Percentiles rank a stretch among this genome's conserved stretches.
Conservation (phyloP, 2,329 filamentous ascomycete genomes). For the Beauveria sp. region DNA sequence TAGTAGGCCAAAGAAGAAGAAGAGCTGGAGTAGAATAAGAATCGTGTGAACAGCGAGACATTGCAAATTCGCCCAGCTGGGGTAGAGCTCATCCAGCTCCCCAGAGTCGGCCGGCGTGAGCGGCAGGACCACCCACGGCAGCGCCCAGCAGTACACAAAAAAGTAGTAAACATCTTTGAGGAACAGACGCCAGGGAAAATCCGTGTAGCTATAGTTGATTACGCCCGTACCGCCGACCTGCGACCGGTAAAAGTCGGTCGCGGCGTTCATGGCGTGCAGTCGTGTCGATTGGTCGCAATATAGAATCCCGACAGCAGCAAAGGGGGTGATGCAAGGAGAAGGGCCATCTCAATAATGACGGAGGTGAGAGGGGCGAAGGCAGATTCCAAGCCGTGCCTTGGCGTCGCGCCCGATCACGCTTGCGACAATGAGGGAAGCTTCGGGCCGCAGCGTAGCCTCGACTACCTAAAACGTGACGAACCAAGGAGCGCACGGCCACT, state of each 20-base stretch:
- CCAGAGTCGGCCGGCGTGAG: slow-evolving; percentile 43
- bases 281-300: not conserved
- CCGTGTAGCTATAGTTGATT: slow-evolving; percentile 55
- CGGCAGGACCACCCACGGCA: slow-evolving; percentile 57
- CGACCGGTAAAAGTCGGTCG: slow-evolving; percentile 48
- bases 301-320: not conserved
- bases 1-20: slow-evolving; percentile 53
- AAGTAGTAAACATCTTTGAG: slow-evolving; percentile 48
- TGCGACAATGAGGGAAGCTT: not conserved
- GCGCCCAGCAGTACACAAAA: slow-evolving; percentile 44
- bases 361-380: not conserved
- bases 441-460: not conserved
- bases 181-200: slow-evolving; percentile 43
- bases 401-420: not conserved
- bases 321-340: not conserved
- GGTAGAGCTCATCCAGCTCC: slow-evolving; percentile 56
- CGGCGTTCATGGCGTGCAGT: slow-evolving; percentile 19
- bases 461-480: not conserved
- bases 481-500: not conserved
- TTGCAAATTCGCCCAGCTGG: slow-evolving; percentile 47
- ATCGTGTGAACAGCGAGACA: slow-evolving; percentile 50
- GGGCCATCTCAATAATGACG: not conserved
- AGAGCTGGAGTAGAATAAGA: slow-evolving; percentile 50
- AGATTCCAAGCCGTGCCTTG: not conserved
- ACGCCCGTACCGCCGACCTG: slow-evolving; percentile 50